These are phyloP conservation scores for Gelatoporia subvermispora DNA, from an alignment of 768 basidiomycete genomes.

Conservation along the genomic window DNA sequence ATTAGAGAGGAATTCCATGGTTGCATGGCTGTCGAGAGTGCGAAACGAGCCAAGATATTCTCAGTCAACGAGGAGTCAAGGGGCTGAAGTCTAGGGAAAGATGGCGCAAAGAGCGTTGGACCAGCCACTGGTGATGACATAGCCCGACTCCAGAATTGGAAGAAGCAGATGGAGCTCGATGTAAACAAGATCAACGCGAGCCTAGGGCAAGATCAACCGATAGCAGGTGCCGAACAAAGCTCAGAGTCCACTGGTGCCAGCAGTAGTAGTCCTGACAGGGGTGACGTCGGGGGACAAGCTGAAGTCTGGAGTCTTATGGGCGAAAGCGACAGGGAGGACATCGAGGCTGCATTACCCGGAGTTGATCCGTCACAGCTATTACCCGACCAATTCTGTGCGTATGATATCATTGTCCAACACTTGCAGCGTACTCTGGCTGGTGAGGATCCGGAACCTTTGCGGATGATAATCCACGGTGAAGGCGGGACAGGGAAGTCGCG, in stretches of 20 bases:
- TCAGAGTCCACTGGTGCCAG: background rate
- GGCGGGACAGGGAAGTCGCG: conserved; percentile 42
- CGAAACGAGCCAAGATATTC: conserved; percentile 13
- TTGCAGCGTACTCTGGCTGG: conserved; percentile 17
- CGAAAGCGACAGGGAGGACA: background rate
- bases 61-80: background rate
- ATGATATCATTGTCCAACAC: conserved; percentile 31
- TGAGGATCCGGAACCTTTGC: conserved; percentile 22
- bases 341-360: background rate
- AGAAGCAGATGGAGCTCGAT: conserved; percentile 6
- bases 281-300: background rate
- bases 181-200: background rate
- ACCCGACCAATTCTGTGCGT: conserved; percentile 32
- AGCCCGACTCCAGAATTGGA: conserved; percentile 1
- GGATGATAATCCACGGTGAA: conserved; percentile 36
- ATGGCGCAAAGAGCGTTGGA: background rate
- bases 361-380: conserved; percentile 16
- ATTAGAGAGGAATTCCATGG: conserved; percentile 10
- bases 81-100: too few relatives aligned
- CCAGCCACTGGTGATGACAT: conserved; percentile 5
- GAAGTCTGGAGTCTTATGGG: background rate
- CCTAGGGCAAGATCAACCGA: background rate
- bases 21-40: conserved; percentile 6
- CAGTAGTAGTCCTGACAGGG: background rate
- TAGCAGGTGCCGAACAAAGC: background rate